Evolutionary conservation across 2,329 filamentous ascomycete genomes (phyloP).

Genomic region (Chaetothyriales sp.): DNA sequence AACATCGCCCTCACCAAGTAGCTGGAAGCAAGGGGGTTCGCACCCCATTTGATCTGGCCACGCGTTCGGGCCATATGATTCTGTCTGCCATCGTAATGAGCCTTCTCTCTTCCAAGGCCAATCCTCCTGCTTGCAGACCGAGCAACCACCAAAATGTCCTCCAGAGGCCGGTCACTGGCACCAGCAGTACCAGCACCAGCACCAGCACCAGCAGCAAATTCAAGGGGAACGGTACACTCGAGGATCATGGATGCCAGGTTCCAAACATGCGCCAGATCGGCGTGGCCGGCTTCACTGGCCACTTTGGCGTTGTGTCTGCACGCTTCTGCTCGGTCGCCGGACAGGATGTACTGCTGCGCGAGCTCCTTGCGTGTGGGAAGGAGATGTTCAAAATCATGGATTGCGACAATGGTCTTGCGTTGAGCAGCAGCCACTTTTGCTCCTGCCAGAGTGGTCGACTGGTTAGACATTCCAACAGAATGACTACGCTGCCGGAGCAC

Average conservation of each 20-base stretch:
- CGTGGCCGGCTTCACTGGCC: conserved; percentile 53
- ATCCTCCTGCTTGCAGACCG: conserved; percentile 36
- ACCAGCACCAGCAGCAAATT: conserved; percentile 24
- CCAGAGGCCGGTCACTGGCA: conserved; percentile 40
- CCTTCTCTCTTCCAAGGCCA: conserved; percentile 11
- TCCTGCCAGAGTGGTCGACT: conserved; percentile 41
- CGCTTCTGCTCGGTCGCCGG: conserved; percentile 65
- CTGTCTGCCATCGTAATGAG: neutral
- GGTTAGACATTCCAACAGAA: conserved; percentile 23
- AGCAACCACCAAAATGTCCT: conserved; percentile 55
- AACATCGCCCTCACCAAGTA: conserved; percentile 45
- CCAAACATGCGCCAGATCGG: conserved; percentile 71
- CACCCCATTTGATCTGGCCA: conserved; percentile 38
- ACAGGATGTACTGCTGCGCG: conserved; percentile 66
- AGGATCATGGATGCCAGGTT: conserved; percentile 63
- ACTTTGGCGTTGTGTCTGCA: conserved; percentile 72
- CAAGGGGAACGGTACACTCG: conserved; percentile 57
- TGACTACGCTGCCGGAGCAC: neutral
- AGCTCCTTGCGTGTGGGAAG: conserved; percentile 67
- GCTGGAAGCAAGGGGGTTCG: conserved; percentile 39
- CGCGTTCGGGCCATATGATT: conserved; percentile 22
- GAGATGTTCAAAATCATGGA: conserved; percentile 49
- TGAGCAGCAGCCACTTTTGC: conserved; percentile 34
- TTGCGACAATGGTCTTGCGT: conserved; percentile 53
- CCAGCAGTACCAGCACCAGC: too few species aligned